A percentile compares a stretch with the other conserved stretches of the same genome.
phyloP scores from a whole-genome alignment of 371 early-diverging fungal genomes.

The Rhizomucor miehei region DNA sequence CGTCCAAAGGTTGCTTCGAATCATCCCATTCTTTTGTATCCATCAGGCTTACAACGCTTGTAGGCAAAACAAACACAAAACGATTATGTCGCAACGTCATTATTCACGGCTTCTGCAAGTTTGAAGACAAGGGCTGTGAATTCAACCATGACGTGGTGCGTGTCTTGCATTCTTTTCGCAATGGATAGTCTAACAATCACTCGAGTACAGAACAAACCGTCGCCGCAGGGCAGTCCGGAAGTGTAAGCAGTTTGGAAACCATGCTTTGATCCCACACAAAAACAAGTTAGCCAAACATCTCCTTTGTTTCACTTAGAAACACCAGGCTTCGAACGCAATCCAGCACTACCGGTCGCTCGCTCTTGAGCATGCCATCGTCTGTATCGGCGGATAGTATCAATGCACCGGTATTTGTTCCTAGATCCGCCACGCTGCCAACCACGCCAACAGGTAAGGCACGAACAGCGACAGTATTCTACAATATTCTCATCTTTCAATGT shows the following conservation, averaged over 20 bases:
- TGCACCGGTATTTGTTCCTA: conserved; percentile 69
- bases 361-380: conserved; percentile 28
- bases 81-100: conserved; percentile 78
- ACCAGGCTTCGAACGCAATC: conserved; percentile 33
- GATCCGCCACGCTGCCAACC: conserved; percentile 15
- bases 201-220: conserved; percentile 20
- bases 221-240: conserved; percentile 53
- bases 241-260: conserved; percentile 33
- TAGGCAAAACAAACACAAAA: conserved; percentile 36
- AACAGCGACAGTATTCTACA: background rate
- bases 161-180: conserved; percentile 2
- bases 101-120: conserved; percentile 87
- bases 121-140: conserved; percentile 81
- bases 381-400: conserved; percentile 58
- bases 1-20: conserved; percentile 41
- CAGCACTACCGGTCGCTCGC: conserved; percentile 9
- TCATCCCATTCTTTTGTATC: background rate
- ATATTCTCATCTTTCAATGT: background rate
- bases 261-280: background rate
- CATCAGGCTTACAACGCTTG: conserved; percentile 5
- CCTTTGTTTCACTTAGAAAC: background rate
- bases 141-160: conserved; percentile 77
- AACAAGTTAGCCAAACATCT: background rate
- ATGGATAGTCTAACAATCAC: conserved; percentile 6
- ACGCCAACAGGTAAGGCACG: background rate